A percentile compares a stretch with the other conserved stretches of the same genome.
Conservation (phyloP, 2,329 filamentous ascomycete genomes). For the Aspergillus costaricaensis region DNA sequence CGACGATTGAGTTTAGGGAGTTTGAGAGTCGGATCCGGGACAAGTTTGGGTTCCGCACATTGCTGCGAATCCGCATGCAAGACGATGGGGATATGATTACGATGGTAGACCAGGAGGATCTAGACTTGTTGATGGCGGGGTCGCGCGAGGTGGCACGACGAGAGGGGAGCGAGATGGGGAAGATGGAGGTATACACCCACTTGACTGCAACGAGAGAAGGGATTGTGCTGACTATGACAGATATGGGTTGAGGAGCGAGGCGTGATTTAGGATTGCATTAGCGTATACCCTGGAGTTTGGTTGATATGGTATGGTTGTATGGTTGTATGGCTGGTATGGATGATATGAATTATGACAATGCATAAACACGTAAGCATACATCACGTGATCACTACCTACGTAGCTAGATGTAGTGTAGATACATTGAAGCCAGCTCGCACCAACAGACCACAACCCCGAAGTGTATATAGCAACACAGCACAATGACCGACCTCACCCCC, state of each 20-base stretch:
- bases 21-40: conserved; percentile 77
- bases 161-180: conserved; percentile 79
- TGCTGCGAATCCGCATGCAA: conserved; percentile 82
- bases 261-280: conserved; percentile 26
- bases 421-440: background rate
- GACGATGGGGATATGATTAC: conserved; percentile 95
- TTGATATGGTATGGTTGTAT: too few species aligned
- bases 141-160: conserved; percentile 69
- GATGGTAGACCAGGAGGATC: conserved; percentile 92
- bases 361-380: background rate
- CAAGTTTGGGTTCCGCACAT: conserved; percentile 72
- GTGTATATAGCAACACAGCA: conserved; percentile 5
- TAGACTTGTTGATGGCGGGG: conserved; percentile 79
- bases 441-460: background rate
- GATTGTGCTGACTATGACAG: conserved; percentile 27
- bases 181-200: conserved; percentile 78
- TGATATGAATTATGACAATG: background rate
- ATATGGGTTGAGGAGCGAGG: conserved; percentile 46
- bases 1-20: conserved; percentile 71
- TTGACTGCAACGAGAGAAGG: background rate
- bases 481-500: conserved; percentile 47
- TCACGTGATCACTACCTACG: background rate
- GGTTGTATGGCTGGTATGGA: background rate
- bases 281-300: background rate
- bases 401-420: background rate